Base-by-base conservation (phyloP, 371 early-diverging fungal species). In the Catenaria anguillulae region DNA sequence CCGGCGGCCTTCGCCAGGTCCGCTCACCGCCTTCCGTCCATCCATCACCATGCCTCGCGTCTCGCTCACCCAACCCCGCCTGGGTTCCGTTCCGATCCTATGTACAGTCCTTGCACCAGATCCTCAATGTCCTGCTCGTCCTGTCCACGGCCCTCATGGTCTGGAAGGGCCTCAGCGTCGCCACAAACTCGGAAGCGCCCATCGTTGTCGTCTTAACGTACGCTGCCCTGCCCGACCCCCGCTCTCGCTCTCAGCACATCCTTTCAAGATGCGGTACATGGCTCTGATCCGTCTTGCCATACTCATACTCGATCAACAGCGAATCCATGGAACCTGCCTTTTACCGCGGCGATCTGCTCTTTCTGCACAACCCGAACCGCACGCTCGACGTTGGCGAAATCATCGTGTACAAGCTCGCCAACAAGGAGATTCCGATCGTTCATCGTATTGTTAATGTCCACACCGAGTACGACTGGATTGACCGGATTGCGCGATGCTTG, bases 281-380 rank as follows among this genome's bases (percentile, higher is more conserved):
- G n/a, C n/a, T n/a, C n/a, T n/a, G n/a, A n/a, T n/a, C n/a, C n/a
- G 36, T 50, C 2, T 15, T 43, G 37, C 10, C 4, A 43, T 33
- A 5, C 36, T 19, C 26, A 24, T 43, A 21, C 12, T 60, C n/a
- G 21, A 37, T 12, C 63, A 8, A 21, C 48, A 97, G 95, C 74
- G 99, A 91, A 65, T 91, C 92, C 73, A 99, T 99, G 99, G 91
- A 90, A 64, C 99, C 99, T 36, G 98, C 95, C 31, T 98, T 98
- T 71, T 79, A 89, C 64, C 80, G 97, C 65, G 99, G 99, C 33
- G 99, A 99, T 71, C 85, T 99, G 63, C 77, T 99, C 29, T 86
- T 98, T 64, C 76, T 99, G 42, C 73, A 81, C 55, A 76, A 88
- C 63, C 80, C 81, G 42, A 72, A 77, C 43, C 75, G 73, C 12